Evolutionary conservation across 2,329 filamentous ascomycete species (phyloP), one percentile per base, ranked within the genome.

Genomic region (Didymella glomerata): DNA sequence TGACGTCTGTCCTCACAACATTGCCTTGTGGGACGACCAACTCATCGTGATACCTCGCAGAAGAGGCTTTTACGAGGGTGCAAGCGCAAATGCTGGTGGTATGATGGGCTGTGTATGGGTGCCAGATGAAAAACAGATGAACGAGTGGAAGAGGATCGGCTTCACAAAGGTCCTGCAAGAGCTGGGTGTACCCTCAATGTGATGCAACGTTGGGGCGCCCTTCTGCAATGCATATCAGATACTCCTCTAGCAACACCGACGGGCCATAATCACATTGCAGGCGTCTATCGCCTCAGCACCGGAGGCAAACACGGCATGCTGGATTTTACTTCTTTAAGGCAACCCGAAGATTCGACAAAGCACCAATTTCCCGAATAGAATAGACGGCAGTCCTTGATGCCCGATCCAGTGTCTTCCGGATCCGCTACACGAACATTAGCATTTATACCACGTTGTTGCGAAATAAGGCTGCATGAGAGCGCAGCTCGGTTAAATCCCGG

Each of bases 31-130:
- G 57, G 70, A 73, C 27, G 72, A 77, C 24, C 79, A 79, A 73
- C 77, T 85, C 22, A 65, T 84, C n/a, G 78, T 84, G 2, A 76
- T 84, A 24, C 82, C 83, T 3, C 72, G 83, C 24, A 71, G 75
- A 14, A 67, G 57, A 4, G 77, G 71, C 0, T 74, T 69, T 0
- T 70, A 77, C 16, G 66, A 75, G 10, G 78, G 75, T 0, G 71
- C 77, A 1, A 80, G 76, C 40, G 79, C 78, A 1, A 83, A 84
- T 62, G 75, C 81, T 0, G 74, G 76, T 0, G 81, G 80, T 1
- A 83, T 84, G 81, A 51, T 84, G 48, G 83, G 83, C 0, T 76
- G 77, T 49, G 66, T 81, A 3, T 80, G 77, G 74, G 68, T 78
- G 16, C 64, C 70, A 1, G 73, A 70, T 3, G 61, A 77, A 16